Conservation (phyloP, 306 rosid genomes). For the Ammopiptanthus mongolicus region DNA sequence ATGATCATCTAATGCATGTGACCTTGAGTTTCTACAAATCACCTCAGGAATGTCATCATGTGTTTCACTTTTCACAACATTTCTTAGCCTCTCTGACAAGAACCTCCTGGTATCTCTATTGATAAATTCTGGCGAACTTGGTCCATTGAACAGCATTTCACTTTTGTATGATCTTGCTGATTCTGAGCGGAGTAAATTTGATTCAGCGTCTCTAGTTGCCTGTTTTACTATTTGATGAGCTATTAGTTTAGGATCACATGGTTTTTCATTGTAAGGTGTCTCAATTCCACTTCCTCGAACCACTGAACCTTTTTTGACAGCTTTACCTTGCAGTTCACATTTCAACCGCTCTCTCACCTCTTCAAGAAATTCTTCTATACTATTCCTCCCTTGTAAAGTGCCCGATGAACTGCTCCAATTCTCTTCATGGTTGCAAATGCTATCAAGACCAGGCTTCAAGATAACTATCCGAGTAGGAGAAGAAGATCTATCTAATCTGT, state of each 20-base stretch:
- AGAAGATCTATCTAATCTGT: constrained; percentile 34
- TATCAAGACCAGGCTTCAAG: constrained; percentile 87
- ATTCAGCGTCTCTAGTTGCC: constrained; percentile 58
- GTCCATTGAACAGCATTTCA: constrained; percentile 52
- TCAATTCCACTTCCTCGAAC: constrained; percentile 85
- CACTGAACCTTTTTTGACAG: constrained; percentile 43
- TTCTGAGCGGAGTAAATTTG: constrained; percentile 53
- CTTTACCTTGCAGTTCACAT: constrained; percentile 74
- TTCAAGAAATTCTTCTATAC: constrained; percentile 85
- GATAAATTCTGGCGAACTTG: constrained; percentile 57
- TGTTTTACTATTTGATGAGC: constrained; percentile 73
- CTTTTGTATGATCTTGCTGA: constrained; percentile 70
- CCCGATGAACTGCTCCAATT: constrained; percentile 54
- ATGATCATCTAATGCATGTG: constrained; percentile 42
- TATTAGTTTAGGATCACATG: constrained; percentile 68
- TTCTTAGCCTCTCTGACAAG: constrained; percentile 62
- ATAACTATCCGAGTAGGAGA: constrained; percentile 79
- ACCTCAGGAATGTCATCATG: constrained; percentile 29
- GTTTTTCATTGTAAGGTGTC: constrained; percentile 67
- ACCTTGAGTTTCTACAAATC: constrained; percentile 35
- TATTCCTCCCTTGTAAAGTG: constrained; percentile 54
- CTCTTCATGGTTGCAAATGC: constrained; percentile 52
- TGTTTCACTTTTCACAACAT: constrained; percentile 45
- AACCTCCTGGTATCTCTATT: constrained; percentile 67
- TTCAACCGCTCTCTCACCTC: constrained; percentile 87